Evolutionary conservation across 192 early-diverging fungal species (phyloP).

Genomic region (Backusella tarrabulga): DNA sequence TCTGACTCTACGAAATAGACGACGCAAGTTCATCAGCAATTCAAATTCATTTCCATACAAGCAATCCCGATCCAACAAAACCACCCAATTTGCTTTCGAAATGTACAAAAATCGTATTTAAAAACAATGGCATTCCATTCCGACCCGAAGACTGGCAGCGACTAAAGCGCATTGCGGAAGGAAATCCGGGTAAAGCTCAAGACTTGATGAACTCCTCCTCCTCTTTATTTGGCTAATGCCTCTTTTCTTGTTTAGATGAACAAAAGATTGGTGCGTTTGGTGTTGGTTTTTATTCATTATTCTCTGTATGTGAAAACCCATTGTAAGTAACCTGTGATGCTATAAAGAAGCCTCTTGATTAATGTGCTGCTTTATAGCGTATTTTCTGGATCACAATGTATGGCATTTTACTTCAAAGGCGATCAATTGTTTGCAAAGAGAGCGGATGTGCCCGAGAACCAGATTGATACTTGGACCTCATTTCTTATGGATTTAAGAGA

Average conservation of each 20-base stretch:
- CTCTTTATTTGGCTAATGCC: background rate
- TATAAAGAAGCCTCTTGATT: background rate
- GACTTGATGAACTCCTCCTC: background rate
- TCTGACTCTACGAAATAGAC: slow-evolving; percentile 46
- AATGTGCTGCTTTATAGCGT: slow-evolving; percentile 42
- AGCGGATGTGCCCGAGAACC: slow-evolving; percentile 45
- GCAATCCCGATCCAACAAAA: slow-evolving; percentile 25
- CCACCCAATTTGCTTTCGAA: slow-evolving; percentile 41
- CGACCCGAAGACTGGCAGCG: slow-evolving; percentile 79
- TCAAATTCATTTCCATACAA: slow-evolving; percentile 56
- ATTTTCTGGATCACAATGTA: slow-evolving; percentile 69
- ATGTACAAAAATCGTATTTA: slow-evolving; percentile 56
- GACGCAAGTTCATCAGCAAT: slow-evolving; percentile 67
- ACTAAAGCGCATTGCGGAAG: slow-evolving; percentile 85
- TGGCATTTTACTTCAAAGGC: slow-evolving; percentile 88
- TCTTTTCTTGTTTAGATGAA: slow-evolving; percentile 19
- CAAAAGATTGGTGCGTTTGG: slow-evolving; percentile 79
- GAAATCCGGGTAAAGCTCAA: slow-evolving; percentile 77
- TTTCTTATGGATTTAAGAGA: slow-evolving; percentile 80
- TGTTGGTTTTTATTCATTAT: slow-evolving; percentile 86
- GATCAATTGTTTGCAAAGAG: slow-evolving; percentile 86
- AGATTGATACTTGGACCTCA: slow-evolving; percentile 59
- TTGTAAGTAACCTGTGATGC: slow-evolving; percentile 51
- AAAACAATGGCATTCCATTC: slow-evolving; percentile 86
- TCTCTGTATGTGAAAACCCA: slow-evolving; percentile 87